These are phyloP conservation scores for Tubosaeta brunneosetosa DNA, from an alignment of 768 basidiomycete species.

Conservation along the genomic window DNA sequence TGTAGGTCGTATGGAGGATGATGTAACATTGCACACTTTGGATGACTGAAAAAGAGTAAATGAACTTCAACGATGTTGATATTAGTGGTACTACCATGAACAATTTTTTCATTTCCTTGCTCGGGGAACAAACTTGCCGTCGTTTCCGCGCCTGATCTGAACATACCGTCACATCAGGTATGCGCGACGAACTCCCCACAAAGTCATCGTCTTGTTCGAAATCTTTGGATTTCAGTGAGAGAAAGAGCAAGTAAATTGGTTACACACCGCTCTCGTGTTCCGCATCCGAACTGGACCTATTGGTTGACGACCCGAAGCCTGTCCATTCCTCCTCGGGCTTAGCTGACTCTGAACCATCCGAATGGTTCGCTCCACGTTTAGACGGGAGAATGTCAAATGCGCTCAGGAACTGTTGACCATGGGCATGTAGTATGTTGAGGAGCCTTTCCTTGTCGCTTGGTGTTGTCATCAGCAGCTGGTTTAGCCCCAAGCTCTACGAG, in stretches of 20 bases:
- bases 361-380: slow-evolving; percentile 14
- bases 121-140: slow-evolving; percentile 13
- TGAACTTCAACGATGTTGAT: neutral
- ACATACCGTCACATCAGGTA: slow-evolving; percentile 57
- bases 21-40: slow-evolving; percentile 59
- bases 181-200: slow-evolving; percentile 30
- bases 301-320: slow-evolving; percentile 27
- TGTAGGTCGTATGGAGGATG: slow-evolving; percentile 13
- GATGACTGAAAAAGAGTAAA: slow-evolving; percentile 53
- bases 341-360: slow-evolving; percentile 11
- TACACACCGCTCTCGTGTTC: slow-evolving; percentile 19
- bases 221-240: slow-evolving; percentile 18
- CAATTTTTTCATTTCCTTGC: slow-evolving; percentile 50
- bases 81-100: slow-evolving; percentile 61
- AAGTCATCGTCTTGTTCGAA: slow-evolving; percentile 45
- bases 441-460: slow-evolving; percentile 29
- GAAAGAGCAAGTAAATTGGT: neutral
- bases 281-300: slow-evolving; percentile 9
- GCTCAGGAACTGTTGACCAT: slow-evolving; percentile 43
- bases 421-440: slow-evolving; percentile 40
- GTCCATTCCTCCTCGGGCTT: slow-evolving; percentile 40
- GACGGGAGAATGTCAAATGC: slow-evolving; percentile 33
- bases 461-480: slow-evolving; percentile 5
- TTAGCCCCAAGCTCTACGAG: neutral
- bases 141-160: slow-evolving; percentile 31